Percentiles rank a stretch among this genome's conserved stretches.
These are phyloP conservation scores for Trichaptum fuscoviolaceum DNA, from an alignment of 768 basidiomycete genomes.

Conservation along the genomic window DNA sequence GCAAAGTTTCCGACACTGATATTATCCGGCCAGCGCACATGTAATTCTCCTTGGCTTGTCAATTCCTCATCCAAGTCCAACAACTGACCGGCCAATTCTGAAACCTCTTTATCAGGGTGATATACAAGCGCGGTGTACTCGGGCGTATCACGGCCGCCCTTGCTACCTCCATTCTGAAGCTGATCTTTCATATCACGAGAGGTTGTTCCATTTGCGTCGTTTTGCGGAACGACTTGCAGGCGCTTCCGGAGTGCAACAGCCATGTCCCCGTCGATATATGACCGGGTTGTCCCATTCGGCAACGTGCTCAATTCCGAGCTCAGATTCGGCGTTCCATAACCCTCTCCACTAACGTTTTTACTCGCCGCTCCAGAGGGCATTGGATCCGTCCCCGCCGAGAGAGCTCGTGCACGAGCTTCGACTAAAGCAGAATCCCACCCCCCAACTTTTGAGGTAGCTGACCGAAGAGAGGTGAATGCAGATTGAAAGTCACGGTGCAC, in stretches of 20 bases:
- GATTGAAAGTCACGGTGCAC: slow-evolving; percentile 41
- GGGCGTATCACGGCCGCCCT: slow-evolving; percentile 13
- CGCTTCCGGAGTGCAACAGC: slow-evolving; percentile 54
- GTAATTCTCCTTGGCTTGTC: slow-evolving; percentile 47
- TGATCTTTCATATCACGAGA: neutral
- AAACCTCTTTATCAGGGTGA: slow-evolving; percentile 62
- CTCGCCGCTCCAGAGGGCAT: slow-evolving; percentile 23
- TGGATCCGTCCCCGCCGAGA: slow-evolving; percentile 22
- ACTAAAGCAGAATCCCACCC: slow-evolving; percentile 62
- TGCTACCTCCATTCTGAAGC: slow-evolving; percentile 6
- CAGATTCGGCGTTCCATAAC: slow-evolving; percentile 13
- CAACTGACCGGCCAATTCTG: slow-evolving; percentile 68
- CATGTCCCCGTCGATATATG: slow-evolving; percentile 49
- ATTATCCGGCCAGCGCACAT: slow-evolving; percentile 79
- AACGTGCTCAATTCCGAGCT: slow-evolving; percentile 36
- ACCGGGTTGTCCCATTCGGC: slow-evolving; percentile 41
- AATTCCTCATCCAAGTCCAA: slow-evolving; percentile 75
- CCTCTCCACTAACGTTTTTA: slow-evolving; percentile 23
- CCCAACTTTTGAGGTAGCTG: slow-evolving; percentile 45
- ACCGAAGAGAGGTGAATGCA: slow-evolving; percentile 39
- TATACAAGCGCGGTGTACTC: slow-evolving; percentile 46
- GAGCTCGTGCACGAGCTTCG: slow-evolving; percentile 43
- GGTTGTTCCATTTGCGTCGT: slow-evolving; percentile 16
- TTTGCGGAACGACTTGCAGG: slow-evolving; percentile 35
- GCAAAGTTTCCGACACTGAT: slow-evolving; percentile 77